These are phyloP conservation scores for Cyathus striatus DNA, from an alignment of 768 basidiomycete species.

Conservation along the genomic window DNA sequence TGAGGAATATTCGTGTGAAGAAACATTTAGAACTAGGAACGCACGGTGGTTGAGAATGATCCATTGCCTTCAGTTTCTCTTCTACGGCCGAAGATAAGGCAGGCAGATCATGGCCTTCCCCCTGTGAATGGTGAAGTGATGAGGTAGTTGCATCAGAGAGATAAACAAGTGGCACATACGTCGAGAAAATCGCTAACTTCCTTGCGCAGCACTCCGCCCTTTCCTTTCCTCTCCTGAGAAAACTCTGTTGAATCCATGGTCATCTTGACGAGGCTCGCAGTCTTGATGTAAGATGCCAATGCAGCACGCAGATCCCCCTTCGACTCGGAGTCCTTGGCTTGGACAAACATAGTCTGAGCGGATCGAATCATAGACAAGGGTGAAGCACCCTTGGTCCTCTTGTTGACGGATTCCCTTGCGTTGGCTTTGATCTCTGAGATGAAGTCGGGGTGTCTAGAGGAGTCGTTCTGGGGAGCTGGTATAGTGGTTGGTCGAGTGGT, in stretches of 20 bases:
- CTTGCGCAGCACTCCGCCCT: constrained; percentile 51
- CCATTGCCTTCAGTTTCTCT: constrained; percentile 41
- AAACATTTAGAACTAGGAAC: constrained; percentile 10
- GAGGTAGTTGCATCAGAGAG: constrained; percentile 6
- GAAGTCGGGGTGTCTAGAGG: constrained; percentile 20
- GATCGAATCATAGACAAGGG: constrained; percentile 55
- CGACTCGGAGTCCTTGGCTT: constrained; percentile 47
- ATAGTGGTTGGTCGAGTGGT: constrained; percentile 12
- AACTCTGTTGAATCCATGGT: constrained; percentile 60
- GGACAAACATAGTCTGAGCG: constrained; percentile 52
- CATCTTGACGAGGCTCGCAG: constrained; percentile 53
- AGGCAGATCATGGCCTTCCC: constrained; percentile 33
- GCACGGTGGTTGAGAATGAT: constrained; percentile 27
- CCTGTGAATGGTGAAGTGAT: constrained; percentile 13
- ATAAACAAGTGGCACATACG: constrained; percentile 32
- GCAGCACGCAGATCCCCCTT: constrained; percentile 60
- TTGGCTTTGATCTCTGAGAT: constrained; percentile 41
- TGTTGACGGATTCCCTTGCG: constrained; percentile 41
- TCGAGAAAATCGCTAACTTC: constrained; percentile 62
- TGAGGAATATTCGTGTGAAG: constrained; percentile 1
- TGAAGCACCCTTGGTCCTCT: constrained; percentile 53
- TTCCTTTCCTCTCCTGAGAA: constrained; percentile 41
- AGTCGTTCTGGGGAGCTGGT: constrained; percentile 18
- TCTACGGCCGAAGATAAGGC: constrained; percentile 34
- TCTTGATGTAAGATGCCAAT: constrained; percentile 53